These are phyloP conservation scores for Linnemannia schmuckeri DNA, from an alignment of 192 early-diverging fungal genomes.

Conservation along the genomic window DNA sequence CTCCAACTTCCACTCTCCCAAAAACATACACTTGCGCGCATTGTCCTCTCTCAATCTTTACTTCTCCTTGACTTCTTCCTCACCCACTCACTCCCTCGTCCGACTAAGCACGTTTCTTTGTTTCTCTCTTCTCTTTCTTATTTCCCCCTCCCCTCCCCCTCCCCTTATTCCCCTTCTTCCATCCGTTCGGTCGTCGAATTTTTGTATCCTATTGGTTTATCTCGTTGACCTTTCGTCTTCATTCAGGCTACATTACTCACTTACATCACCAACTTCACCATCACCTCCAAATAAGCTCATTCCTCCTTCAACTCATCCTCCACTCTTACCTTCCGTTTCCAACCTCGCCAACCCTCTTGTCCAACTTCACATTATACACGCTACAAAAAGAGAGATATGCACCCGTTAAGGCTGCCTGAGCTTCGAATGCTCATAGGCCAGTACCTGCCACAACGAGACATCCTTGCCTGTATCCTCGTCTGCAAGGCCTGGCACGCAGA, in stretches of 20 bases:
- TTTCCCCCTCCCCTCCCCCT: not conserved
- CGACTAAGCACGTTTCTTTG: not conserved
- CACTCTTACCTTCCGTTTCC: not conserved
- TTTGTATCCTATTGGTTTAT: not conserved
- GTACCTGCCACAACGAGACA: constrained; percentile 17
- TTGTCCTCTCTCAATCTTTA: not conserved
- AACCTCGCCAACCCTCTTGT: not conserved
- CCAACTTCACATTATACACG: not conserved
- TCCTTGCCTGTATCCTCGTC: constrained; percentile 33
- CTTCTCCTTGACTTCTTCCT: not conserved
- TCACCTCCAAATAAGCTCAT: not conserved
- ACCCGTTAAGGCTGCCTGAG: constrained; percentile 37
- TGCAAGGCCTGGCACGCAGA: constrained; percentile 25
- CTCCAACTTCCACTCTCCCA: no score
- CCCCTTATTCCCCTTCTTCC: not conserved
- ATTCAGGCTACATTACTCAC: not conserved
- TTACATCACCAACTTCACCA: not conserved
- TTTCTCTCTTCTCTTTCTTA: not conserved
- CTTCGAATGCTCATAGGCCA: constrained; percentile 17
- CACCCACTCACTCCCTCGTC: not conserved
- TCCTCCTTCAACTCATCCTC: not conserved
- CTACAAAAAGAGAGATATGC: not conserved
- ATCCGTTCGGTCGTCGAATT: not conserved
- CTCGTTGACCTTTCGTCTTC: not conserved
- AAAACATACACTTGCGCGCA: not conserved